Evolutionary conservation across 768 basidiomycete genomes (phyloP), one percentile per base, ranked within the genome.

Genomic region (Boletus insuetus): DNA sequence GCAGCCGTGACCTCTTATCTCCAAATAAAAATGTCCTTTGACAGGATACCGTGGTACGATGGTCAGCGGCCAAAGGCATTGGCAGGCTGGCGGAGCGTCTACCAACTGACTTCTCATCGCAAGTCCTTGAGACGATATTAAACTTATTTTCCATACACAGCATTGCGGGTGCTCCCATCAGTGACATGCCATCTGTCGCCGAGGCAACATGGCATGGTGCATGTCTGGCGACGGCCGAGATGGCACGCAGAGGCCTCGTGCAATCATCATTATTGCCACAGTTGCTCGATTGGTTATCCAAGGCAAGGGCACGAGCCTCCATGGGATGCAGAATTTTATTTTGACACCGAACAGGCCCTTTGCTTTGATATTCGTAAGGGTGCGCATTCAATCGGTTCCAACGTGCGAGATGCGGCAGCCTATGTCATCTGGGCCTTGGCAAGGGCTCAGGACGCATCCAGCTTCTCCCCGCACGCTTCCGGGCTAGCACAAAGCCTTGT

Each of bases 401-500:
- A 85, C 58, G 95, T 98, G 40, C 87, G 97, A 34, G 97, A 99
- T 69, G 90, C 95, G 13, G 90, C 95, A 31, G 82, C 94, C 29
- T 99, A 98, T 73, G 91, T 93, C 17, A 70, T 97, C 6, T 99
- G 97, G 97, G 89, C 96, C 12, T 76, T 98, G 53, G 92, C 96
- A 13, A 82, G 96, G 62, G 82, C 87, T 4, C 85, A 91, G 56
- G 79, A 86, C 51, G 71, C 80, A 34, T 67, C 79, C 7, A 73
- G 79, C 31, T 75, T 95, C 51, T 69, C 73, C 41, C 85, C 84
- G 0, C 82, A 87, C 67, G 82, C 89, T 6, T 69, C 74, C 4
- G 73, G 76, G 44, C 79, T 98, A 20, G 89, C 95, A 6, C 81
- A 77, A 42, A 74, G 75, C 32, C 79, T 98, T 55, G 83, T 86